A percentile compares a stretch with the other conserved stretches of the same genome.
phyloP scores from a whole-genome alignment of 2,329 filamentous ascomycete species.

The Fusarium dlaminii region DNA sequence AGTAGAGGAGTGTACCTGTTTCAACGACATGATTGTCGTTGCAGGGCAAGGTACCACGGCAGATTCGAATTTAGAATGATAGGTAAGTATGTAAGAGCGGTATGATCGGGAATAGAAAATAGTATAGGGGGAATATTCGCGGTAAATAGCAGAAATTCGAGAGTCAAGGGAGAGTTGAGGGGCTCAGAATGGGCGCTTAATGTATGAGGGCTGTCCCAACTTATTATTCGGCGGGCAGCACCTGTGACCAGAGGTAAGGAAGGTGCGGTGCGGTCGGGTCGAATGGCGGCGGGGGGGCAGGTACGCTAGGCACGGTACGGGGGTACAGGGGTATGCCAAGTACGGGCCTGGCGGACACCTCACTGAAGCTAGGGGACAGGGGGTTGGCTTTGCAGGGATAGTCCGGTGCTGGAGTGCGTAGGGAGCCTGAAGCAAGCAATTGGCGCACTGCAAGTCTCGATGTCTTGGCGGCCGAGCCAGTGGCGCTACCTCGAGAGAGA shows the following conservation, averaged over 20 bases:
- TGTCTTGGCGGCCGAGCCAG: conserved; percentile 35
- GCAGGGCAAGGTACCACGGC: conserved; percentile 36
- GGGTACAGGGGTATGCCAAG: conserved; percentile 24
- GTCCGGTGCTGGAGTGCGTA: conserved; percentile 21
- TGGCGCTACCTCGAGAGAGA: conserved; percentile 32
- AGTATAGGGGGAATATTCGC: conserved; percentile 14
- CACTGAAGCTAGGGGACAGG: conserved; percentile 2
- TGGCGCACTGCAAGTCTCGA: conserved; percentile 31
- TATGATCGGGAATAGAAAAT: conserved; percentile 4
- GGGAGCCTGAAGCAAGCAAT: conserved; percentile 35
- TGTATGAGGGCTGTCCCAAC: conserved; percentile 38
- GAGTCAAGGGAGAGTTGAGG: conserved; percentile 35
- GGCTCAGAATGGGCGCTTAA: conserved; percentile 39
- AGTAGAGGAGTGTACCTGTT: conserved; percentile 60
- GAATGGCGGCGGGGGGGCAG: conserved; percentile 28
- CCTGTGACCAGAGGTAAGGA: conserved; percentile 29
- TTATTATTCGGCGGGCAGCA: conserved; percentile 42
- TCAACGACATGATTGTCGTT: conserved; percentile 64
- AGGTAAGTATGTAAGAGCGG: conserved; percentile 2
- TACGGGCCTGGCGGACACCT: conserved; percentile 2
- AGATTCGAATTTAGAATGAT: conserved; percentile 2
- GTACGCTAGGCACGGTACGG: conserved; percentile 39
- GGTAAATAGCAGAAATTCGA: conserved; percentile 31
- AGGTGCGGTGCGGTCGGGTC: conserved; percentile 21
- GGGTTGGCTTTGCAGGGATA: conserved; percentile 4